Percentiles rank a stretch among this genome's conserved stretches.
These are phyloP conservation scores for Vitis vinifera DNA, from an alignment of 164 flowering plant genomes.

Conservation along the genomic window DNA sequence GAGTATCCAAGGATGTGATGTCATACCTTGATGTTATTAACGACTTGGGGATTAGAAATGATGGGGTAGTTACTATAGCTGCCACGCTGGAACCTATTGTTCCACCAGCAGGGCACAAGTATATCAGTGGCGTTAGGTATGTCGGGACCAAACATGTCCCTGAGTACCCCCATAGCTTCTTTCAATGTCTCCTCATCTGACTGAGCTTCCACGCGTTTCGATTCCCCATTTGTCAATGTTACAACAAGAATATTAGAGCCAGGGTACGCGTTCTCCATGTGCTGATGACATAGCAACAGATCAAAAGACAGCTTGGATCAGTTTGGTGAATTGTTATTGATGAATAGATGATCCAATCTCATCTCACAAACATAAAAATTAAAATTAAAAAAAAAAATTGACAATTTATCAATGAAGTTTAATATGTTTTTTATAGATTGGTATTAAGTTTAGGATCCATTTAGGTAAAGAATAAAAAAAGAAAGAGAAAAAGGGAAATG, in stretches of 20 bases:
- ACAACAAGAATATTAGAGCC: conserved; percentile 92
- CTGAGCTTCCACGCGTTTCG: conserved; percentile 87
- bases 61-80: conserved; percentile 95
- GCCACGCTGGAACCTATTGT: conserved; percentile 89
- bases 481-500: neutral
- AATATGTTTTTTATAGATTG: neutral
- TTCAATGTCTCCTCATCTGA: conserved; percentile 64
- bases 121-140: conserved; percentile 75
- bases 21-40: conserved; percentile 61
- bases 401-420: neutral
- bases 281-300: conserved; percentile 55
- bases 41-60: conserved; percentile 45
- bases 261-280: conserved; percentile 96
- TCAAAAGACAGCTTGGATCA: conserved; percentile 19
- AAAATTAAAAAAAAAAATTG: too few species aligned
- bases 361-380: neutral
- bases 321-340: neutral
- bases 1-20: neutral
- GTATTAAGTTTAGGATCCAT: neutral
- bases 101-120: conserved; percentile 98
- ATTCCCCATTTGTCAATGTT: conserved; percentile 90
- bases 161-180: conserved; percentile 82
- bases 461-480: neutral
- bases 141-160: conserved; percentile 84
- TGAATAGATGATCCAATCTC: neutral